phyloP scores from a whole-genome alignment of 495 filamentous ascomycete genomes.

The Neurospora sp. region DNA sequence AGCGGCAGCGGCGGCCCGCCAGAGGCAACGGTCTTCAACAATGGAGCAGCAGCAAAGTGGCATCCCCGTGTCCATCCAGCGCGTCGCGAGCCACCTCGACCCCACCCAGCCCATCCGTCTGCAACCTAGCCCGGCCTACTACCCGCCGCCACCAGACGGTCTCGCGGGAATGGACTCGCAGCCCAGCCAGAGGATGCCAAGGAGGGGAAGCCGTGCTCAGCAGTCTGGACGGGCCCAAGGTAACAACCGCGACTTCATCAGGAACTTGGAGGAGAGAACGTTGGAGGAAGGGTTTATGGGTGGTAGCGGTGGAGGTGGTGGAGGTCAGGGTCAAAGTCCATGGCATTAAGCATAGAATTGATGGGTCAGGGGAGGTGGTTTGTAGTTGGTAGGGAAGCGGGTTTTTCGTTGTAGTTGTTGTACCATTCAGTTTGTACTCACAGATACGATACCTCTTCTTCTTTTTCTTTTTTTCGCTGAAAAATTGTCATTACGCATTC shows the following conservation, averaged over 20 bases:
- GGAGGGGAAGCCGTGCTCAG: conserved; percentile 66
- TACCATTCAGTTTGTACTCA: background rate
- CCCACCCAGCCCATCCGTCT: conserved; percentile 88
- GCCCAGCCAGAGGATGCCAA: conserved; percentile 53
- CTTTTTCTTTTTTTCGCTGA: background rate
- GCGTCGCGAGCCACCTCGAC: conserved; percentile 95
- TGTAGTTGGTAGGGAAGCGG: background rate
- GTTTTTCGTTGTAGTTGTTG: background rate
- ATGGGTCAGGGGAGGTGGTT: background rate
- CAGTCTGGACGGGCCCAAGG: conserved; percentile 37
- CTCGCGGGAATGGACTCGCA: conserved; percentile 41
- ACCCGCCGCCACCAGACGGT: conserved; percentile 88
- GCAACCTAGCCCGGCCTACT: conserved; percentile 95
- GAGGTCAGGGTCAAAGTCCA: conserved; percentile 23
- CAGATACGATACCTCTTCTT: background rate
- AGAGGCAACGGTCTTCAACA: conserved; percentile 81
- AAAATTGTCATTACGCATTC: background rate
- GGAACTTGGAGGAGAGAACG: conserved; percentile 86
- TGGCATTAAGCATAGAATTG: conserved; percentile 28
- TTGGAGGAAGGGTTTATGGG: conserved; percentile 72
- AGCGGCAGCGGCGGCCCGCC: conserved; percentile 49
- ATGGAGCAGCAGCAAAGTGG: conserved; percentile 89
- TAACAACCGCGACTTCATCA: conserved; percentile 79
- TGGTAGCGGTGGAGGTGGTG: conserved; percentile 4
- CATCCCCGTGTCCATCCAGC: conserved; percentile 83